A percentile compares a stretch with the other conserved stretches of the same genome.
These are phyloP conservation scores for Neospermospora avenae DNA, from an alignment of 2,329 filamentous ascomycete species.

Conservation along the genomic window DNA sequence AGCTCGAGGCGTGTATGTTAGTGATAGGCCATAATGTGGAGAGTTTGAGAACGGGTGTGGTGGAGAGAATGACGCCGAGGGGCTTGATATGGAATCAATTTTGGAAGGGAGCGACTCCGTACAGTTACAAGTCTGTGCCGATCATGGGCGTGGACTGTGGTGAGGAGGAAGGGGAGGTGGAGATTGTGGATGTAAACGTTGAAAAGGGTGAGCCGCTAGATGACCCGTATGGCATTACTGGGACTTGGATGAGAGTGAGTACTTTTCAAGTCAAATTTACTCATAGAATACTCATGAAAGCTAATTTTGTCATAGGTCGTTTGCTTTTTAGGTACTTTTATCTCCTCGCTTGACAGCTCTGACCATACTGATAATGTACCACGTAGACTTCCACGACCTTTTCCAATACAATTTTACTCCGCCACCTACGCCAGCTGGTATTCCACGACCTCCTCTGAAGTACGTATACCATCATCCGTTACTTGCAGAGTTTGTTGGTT, in stretches of 20 bases:
- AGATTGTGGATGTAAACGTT: not conserved
- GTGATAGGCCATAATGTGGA: constrained; percentile 62
- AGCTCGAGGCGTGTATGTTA: constrained; percentile 71
- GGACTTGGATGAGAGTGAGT: constrained; percentile 66
- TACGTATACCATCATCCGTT: too few relatives aligned
- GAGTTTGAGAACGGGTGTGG: constrained; percentile 37
- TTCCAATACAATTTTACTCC: constrained; percentile 66
- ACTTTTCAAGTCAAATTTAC: not conserved
- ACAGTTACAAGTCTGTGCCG: constrained; percentile 8
- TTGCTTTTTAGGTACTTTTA: constrained; percentile 41
- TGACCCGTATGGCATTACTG: constrained; percentile 70
- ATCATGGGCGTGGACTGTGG: not conserved
- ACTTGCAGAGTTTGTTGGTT: too few relatives aligned
- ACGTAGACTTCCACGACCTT: constrained; percentile 68
- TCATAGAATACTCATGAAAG: not conserved
- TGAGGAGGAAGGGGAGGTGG: not conserved
- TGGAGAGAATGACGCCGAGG: not conserved
- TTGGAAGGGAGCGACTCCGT: constrained; percentile 18
- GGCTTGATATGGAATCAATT: not conserved
- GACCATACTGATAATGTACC: constrained; percentile 37
- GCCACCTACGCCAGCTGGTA: constrained; percentile 40
- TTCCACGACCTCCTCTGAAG: constrained; percentile 51
- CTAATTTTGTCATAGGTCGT: constrained; percentile 36
- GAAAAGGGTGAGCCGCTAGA: constrained; percentile 37
- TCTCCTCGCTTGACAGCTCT: constrained; percentile 21